Percentiles rank a stretch among this genome's conserved stretches.
Conservation (phyloP, 257 asterid species). For the Anisodus tanguticus region DNA sequence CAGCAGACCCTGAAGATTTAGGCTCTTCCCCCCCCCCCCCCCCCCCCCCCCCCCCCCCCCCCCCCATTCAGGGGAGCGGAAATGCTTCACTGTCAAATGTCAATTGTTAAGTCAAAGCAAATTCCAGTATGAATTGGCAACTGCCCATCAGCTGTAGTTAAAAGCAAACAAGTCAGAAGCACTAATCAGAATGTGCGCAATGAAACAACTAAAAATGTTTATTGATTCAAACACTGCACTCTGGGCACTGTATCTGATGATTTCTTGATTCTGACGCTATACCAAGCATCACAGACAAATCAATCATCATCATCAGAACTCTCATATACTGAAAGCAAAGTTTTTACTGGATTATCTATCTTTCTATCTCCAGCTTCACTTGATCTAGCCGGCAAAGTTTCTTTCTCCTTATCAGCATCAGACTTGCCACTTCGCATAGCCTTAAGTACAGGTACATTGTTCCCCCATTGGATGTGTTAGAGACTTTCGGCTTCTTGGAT, state of each 20-base stretch:
- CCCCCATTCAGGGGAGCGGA: background rate
- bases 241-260: background rate
- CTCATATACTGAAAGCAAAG: slow-evolving; percentile 73
- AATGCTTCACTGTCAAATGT: background rate
- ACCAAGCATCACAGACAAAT: background rate
- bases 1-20: background rate
- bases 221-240: background rate
- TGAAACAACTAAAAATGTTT: background rate
- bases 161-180: background rate
- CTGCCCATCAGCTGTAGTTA: background rate
- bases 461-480: slow-evolving; percentile 41
- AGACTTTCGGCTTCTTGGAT: slow-evolving; percentile 70
- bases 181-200: background rate
- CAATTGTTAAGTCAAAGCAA: background rate
- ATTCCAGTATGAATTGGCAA: background rate
- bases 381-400: slow-evolving; percentile 38
- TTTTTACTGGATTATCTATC: slow-evolving; percentile 74
- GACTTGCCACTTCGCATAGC: slow-evolving; percentile 43
- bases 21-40: background rate
- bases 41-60: no score
- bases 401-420: slow-evolving; percentile 39
- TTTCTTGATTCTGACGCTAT: background rate
- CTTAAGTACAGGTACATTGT: slow-evolving; percentile 31
- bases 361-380: slow-evolving; percentile 40
- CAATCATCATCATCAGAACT: slow-evolving; percentile 84